Conservation (phyloP, 345 rosid species). For the Brassica napus region Da-Ae NC_063439.1:9352001-9352500, state of each 20-base stretch:
- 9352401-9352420: neutral
- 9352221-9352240: neutral
- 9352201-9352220: slow-evolving; percentile 25
- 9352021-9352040: neutral
- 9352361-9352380: slow-evolving; percentile 87
- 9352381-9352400: slow-evolving; percentile 66
- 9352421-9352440: too few relatives aligned
- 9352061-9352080: neutral
- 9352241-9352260: neutral
- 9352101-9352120: slow-evolving; percentile 1
- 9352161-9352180: slow-evolving; percentile 74
- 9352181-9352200: slow-evolving; percentile 81
- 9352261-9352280: neutral
- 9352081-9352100: neutral
- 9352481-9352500: slow-evolving; percentile 82
- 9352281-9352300: neutral
- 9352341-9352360: slow-evolving; percentile 97
- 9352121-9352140: slow-evolving; percentile 80
- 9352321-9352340: slow-evolving; percentile 90
- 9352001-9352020: neutral
- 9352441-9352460: neutral
- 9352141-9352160: slow-evolving; percentile 75
- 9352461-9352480: slow-evolving; percentile 75
- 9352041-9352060: neutral
- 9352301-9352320: neutral